Evolutionary conservation across 2,329 filamentous ascomycete genomes (phyloP).

Genomic region (Xylariaceae sp.): DNA sequence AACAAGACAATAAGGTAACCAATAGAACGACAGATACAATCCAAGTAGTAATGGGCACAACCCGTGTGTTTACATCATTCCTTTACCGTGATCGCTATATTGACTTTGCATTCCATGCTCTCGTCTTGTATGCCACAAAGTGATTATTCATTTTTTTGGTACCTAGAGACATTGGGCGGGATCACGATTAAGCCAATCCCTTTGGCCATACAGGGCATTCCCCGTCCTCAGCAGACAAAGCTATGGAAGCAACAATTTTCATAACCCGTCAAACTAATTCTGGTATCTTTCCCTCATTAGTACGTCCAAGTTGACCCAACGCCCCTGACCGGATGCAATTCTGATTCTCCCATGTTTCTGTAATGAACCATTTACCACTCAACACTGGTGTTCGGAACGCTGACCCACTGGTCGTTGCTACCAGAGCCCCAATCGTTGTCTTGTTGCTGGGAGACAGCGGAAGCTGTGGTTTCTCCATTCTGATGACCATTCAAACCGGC

Average conservation of each 20-base stretch:
- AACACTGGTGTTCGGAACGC: constrained; percentile 6
- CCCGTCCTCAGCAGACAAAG: constrained; percentile 55
- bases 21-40: too few relatives aligned
- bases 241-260: constrained; percentile 22
- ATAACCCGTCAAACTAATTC: constrained; percentile 37
- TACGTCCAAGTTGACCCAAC: constrained; percentile 63
- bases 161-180: constrained; percentile 46
- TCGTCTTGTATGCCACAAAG: neutral
- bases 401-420: neutral
- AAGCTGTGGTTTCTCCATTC: constrained; percentile 10
- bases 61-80: too few relatives aligned
- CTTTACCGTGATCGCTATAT: too few relatives aligned
- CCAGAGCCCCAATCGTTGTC: constrained; percentile 18
- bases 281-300: constrained; percentile 99
- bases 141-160: constrained; percentile 17
- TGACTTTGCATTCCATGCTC: neutral
- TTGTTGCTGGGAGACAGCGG: constrained; percentile 34
- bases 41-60: too few relatives aligned
- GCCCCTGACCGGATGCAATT: constrained; percentile 34
- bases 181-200: constrained; percentile 88
- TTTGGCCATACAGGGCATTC: constrained; percentile 96
- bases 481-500: neutral
- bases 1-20: too few relatives aligned
- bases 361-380: constrained; percentile 19
- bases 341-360: constrained; percentile 17